phyloP scores from a whole-genome alignment of 2,329 filamentous ascomycete genomes.

The Calonectria honghensis region DNA sequence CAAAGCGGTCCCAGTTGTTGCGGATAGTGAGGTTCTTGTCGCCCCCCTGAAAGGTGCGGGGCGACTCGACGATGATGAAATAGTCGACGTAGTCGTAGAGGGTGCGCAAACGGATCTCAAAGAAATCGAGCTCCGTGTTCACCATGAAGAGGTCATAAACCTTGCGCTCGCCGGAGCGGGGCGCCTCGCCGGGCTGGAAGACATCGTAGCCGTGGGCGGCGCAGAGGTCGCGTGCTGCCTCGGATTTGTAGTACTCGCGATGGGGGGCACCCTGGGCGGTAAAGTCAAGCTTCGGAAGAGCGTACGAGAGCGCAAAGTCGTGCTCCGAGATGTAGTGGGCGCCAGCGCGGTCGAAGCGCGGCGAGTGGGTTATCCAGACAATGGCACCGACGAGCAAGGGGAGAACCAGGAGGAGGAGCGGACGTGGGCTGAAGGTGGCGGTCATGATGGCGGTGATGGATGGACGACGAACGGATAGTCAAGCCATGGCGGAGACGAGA shows the following conservation, averaged over 20 bases:
- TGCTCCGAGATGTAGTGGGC: constrained; percentile 48
- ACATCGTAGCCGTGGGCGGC: constrained; percentile 58
- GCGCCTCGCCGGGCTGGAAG: constrained; percentile 51
- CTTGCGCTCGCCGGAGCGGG: constrained; percentile 55
- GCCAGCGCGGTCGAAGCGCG: constrained; percentile 44
- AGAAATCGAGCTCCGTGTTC: constrained; percentile 78
- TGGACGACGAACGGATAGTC: not conserved
- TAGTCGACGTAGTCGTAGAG: constrained; percentile 77
- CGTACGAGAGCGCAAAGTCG: constrained; percentile 48
- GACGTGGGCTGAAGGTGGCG: constrained; percentile 32
- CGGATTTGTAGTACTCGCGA: constrained; percentile 56
- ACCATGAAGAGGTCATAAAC: constrained; percentile 75
- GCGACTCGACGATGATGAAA: constrained; percentile 78
- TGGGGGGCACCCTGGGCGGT: constrained; percentile 41
- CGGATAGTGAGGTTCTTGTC: constrained; percentile 73
- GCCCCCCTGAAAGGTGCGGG: constrained; percentile 74
- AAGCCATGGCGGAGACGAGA: constrained; percentile 12
- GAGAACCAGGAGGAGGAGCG: constrained; percentile 36
- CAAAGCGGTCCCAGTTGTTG: constrained; percentile 71
- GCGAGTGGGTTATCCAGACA: constrained; percentile 43
- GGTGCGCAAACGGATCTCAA: constrained; percentile 78
- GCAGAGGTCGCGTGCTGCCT: constrained; percentile 56
- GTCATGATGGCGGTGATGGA: constrained; percentile 35
- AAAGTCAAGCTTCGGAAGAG: constrained; percentile 54
- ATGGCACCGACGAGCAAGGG: constrained; percentile 37